These are phyloP conservation scores for Perkinsus olseni DNA, from an alignment of 169 alveolate genomes.

Conservation along the genomic window DNA sequence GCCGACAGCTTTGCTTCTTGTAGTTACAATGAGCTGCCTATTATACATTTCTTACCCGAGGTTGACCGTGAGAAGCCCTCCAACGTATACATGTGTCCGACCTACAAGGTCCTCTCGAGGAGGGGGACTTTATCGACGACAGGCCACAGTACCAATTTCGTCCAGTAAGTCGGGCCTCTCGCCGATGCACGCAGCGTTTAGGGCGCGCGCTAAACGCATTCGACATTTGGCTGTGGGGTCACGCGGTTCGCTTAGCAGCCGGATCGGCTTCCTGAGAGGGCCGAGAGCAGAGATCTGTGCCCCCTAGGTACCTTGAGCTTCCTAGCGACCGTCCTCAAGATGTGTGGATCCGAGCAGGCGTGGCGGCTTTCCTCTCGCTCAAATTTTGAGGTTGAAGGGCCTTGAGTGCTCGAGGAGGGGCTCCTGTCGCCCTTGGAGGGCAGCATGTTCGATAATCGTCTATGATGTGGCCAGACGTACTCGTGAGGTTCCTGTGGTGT, in stretches of 20 bases:
- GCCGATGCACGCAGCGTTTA: not conserved
- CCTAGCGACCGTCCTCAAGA: slow-evolving; percentile 72
- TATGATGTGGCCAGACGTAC: not conserved
- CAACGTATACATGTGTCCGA: slow-evolving; percentile 68
- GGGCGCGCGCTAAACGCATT: not conserved
- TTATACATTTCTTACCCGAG: slow-evolving; percentile 54
- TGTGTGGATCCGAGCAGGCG: slow-evolving; percentile 86
- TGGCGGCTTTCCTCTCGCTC: slow-evolving; percentile 83
- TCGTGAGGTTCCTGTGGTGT: no score
- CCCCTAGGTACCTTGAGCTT: slow-evolving; percentile 57
- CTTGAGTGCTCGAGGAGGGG: not conserved
- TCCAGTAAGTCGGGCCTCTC: not conserved
- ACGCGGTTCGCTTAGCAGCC: no score
- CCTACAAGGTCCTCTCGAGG: slow-evolving; percentile 70
- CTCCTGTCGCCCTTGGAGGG: not conserved
- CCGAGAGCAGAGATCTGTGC: no score
- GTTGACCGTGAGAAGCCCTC: slow-evolving; percentile 58
- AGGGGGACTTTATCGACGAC: slow-evolving; percentile 76
- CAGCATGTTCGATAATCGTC: not conserved
- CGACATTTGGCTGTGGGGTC: not conserved
- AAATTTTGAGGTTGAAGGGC: slow-evolving; percentile 21
- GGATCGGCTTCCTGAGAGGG: no score
- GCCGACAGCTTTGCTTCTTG: not conserved
- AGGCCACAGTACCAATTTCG: slow-evolving; percentile 80
- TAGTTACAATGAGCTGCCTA: slow-evolving; percentile 57